Evolutionary conservation across 2,329 filamentous ascomycete species (phyloP).

Genomic region (Fusarium albidum): DNA sequence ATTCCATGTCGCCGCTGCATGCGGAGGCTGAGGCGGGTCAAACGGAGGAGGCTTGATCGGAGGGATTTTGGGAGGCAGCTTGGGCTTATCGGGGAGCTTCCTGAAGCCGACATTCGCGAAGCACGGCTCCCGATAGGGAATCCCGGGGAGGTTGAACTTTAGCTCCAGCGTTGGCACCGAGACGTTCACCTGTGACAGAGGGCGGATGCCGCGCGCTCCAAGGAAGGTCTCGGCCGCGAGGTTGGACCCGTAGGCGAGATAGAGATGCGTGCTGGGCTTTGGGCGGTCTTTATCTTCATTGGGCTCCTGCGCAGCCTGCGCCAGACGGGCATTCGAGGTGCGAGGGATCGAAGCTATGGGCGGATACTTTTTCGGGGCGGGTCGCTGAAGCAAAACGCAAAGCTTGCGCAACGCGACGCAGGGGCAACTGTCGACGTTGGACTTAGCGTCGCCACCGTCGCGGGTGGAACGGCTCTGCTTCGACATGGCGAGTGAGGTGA

Average conservation of each 20-base stretch:
- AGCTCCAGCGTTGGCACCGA: slow-evolving; percentile 79
- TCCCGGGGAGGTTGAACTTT: slow-evolving; percentile 84
- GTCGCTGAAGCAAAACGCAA: slow-evolving; percentile 28
- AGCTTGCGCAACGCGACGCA: slow-evolving; percentile 39
- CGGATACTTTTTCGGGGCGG: slow-evolving; percentile 37
- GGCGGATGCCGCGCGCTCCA: slow-evolving; percentile 78
- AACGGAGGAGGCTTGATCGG: slow-evolving; percentile 37
- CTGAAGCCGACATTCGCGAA: slow-evolving; percentile 83
- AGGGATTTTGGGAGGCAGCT: slow-evolving; percentile 45
- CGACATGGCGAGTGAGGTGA: slow-evolving; percentile 25
- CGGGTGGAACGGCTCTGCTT: slow-evolving; percentile 4
- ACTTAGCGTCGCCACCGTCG: not conserved
- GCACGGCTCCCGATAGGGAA: slow-evolving; percentile 90
- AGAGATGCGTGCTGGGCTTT: slow-evolving; percentile 67
- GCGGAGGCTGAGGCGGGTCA: slow-evolving; percentile 35
- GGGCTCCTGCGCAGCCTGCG: slow-evolving; percentile 40
- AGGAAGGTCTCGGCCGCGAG: slow-evolving; percentile 82
- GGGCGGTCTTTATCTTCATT: slow-evolving; percentile 34
- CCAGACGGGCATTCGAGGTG: slow-evolving; percentile 42
- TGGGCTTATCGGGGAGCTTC: slow-evolving; percentile 54
- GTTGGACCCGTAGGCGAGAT: slow-evolving; percentile 93
- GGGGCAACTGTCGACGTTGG: slow-evolving; percentile 14
- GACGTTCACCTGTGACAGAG: slow-evolving; percentile 82
- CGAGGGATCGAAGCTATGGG: slow-evolving; percentile 44
- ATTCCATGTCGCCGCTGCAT: slow-evolving; percentile 62